Evolutionary conservation across 805 yeast species (phyloP).

Genomic region (Kodamaea jinghongensis): DNA sequence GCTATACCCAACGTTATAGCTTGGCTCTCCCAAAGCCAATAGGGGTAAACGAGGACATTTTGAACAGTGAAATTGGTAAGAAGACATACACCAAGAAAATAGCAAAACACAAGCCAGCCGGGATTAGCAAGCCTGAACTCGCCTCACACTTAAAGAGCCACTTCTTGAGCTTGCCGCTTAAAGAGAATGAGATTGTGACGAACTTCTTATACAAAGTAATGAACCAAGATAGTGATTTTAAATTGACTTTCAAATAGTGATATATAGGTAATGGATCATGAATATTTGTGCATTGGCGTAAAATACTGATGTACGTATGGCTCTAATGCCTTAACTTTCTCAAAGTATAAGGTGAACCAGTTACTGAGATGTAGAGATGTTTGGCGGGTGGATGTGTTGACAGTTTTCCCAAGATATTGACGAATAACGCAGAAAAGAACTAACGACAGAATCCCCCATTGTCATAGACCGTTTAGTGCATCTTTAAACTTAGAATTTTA

Average conservation of each 20-base stretch:
- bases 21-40: slow-evolving; percentile 58
- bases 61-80: slow-evolving; percentile 71
- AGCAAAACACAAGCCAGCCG: slow-evolving; percentile 24
- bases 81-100: slow-evolving; percentile 48
- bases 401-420: too few species aligned
- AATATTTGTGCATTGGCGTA: too few species aligned
- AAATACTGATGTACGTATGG: background rate
- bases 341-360: background rate
- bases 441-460: too few species aligned
- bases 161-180: slow-evolving; percentile 53
- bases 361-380: too few species aligned
- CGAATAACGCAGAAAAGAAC: too few species aligned
- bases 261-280: background rate
- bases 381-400: too few species aligned
- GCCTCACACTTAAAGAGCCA: slow-evolving; percentile 66
- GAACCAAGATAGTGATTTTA: slow-evolving; percentile 54
- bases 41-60: slow-evolving; percentile 65
- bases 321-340: background rate
- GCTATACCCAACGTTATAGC: slow-evolving; percentile 61
- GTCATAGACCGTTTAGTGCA: too few species aligned
- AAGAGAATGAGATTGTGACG: slow-evolving; percentile 84
- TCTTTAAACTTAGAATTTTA: too few species aligned
- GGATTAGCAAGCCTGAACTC: slow-evolving; percentile 58
- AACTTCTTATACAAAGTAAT: slow-evolving; percentile 84
- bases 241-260: slow-evolving; percentile 33